Conservation (phyloP, 768 basidiomycete species). For the Neoboletus subvelutipes region DNA sequence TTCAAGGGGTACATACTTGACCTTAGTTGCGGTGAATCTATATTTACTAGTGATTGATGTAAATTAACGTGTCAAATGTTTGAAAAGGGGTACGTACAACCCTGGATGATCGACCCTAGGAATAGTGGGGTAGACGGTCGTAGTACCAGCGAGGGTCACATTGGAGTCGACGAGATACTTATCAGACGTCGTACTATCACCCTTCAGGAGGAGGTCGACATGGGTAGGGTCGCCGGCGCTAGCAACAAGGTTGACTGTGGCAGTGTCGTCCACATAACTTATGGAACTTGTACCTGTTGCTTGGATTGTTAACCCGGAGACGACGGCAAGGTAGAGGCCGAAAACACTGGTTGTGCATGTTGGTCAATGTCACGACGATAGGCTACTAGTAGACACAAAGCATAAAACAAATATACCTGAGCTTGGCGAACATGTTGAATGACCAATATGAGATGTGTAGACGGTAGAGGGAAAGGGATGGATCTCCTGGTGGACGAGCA, state of each 20-base stretch:
- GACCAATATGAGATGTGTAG: too few relatives aligned
- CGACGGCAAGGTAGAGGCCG: neutral
- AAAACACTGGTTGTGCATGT: neutral
- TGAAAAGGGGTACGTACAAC: neutral
- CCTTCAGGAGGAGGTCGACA: neutral
- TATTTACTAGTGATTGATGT: neutral
- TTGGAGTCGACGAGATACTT: too few relatives aligned
- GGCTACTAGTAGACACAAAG: neutral
- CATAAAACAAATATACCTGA: neutral
- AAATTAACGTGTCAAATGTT: neutral
- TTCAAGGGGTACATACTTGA: neutral
- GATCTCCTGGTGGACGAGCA: neutral
- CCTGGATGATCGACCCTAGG: neutral
- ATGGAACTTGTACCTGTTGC: too few relatives aligned
- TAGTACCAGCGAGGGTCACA: too few relatives aligned
- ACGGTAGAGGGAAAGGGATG: neutral
- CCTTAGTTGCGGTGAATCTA: neutral
- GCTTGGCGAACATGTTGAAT: neutral
- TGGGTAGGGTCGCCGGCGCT: neutral
- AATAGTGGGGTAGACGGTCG: accelerated
- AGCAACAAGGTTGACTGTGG: accelerated
- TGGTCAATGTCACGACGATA: neutral
- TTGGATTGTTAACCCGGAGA: neutral
- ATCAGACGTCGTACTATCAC: accelerated
- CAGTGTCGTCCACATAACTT: accelerated